Conservation (phyloP, 73 alveolate genomes). For the Symbiodinium natans region DNA sequence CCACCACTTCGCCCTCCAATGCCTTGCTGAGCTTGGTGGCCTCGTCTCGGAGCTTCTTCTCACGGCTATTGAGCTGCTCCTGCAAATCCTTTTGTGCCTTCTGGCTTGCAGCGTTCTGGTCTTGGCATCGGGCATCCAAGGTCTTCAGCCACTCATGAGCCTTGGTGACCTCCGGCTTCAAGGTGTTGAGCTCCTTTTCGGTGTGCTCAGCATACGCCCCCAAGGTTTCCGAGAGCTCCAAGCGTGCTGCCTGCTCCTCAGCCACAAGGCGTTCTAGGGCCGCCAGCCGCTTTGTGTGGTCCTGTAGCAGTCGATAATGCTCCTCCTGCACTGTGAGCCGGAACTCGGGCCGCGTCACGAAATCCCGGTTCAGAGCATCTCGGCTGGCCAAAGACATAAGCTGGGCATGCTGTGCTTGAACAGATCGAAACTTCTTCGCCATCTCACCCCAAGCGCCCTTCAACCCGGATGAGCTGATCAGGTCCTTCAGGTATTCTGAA, state of each 20-base stretch:
- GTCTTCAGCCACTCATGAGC: conserved; percentile 55
- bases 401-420: conserved; percentile 51
- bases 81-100: conserved; percentile 7
- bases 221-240: not conserved
- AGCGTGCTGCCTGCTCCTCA: not conserved
- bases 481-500: conserved; percentile 61
- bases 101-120: conserved; percentile 2
- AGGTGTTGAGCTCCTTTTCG: conserved; percentile 50
- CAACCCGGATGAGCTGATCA: conserved; percentile 24
- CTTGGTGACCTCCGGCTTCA: conserved; percentile 22
- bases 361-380: conserved; percentile 64
- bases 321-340: conserved; percentile 60
- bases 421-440: conserved; percentile 59
- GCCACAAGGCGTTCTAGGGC: not conserved
- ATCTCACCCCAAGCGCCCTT: conserved; percentile 64
- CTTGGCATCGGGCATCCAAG: conserved; percentile 43
- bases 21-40: conserved; percentile 28
- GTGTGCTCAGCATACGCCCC: not conserved
- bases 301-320: conserved; percentile 29
- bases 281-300: conserved; percentile 38
- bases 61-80: conserved; percentile 23
- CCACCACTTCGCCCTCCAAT: conserved; percentile 47
- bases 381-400: conserved; percentile 78
- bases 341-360: conserved; percentile 63
- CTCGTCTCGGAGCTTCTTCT: conserved; percentile 29